These are phyloP conservation scores for Allium sativum DNA, from an alignment of 106 monocot species.

Conservation along the genomic window DNA sequence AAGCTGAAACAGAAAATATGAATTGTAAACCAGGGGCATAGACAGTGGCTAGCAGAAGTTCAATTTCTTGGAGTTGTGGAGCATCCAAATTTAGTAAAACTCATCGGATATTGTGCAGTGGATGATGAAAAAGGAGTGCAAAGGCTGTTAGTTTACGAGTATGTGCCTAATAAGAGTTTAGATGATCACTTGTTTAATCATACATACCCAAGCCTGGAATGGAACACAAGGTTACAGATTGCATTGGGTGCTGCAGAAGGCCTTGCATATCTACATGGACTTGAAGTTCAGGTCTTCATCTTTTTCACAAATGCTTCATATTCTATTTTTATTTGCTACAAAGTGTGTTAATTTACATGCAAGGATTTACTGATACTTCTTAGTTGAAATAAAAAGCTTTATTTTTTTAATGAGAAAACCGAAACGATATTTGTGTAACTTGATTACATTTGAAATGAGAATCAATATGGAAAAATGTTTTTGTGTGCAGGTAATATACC, in stretches of 20 bases:
- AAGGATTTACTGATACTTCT: too few relatives aligned
- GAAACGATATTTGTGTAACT: too few relatives aligned
- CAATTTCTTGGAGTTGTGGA: slow-evolving; percentile 72
- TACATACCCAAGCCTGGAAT: slow-evolving; percentile 31
- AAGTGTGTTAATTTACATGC: too few relatives aligned
- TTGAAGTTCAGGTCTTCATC: slow-evolving; percentile 52
- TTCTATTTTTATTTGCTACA: too few relatives aligned
- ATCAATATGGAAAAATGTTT: not conserved
- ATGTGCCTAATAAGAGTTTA: slow-evolving; percentile 63
- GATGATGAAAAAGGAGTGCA: slow-evolving; percentile 57
- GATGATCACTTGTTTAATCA: slow-evolving; percentile 70
- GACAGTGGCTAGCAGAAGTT: slow-evolving; percentile 80
- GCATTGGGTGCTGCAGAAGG: slow-evolving; percentile 59
- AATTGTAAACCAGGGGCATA: slow-evolving; percentile 47
- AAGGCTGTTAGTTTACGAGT: slow-evolving; percentile 65
- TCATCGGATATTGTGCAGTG: slow-evolving; percentile 69
- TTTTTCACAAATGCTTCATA: not conserved
- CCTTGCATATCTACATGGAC: slow-evolving; percentile 58
- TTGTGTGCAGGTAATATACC: slow-evolving; percentile 59
- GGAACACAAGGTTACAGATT: slow-evolving; percentile 55
- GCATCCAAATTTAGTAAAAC: slow-evolving; percentile 80
- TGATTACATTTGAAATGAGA: too few relatives aligned
- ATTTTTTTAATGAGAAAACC: too few relatives aligned
- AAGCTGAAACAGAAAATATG: too few relatives aligned
- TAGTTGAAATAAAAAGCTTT: too few relatives aligned